Percentiles rank a stretch among this genome's conserved stretches.
These are phyloP conservation scores for Fusarium sp. DNA, from an alignment of 2,329 filamentous ascomycete genomes.

Conservation along the genomic window DNA sequence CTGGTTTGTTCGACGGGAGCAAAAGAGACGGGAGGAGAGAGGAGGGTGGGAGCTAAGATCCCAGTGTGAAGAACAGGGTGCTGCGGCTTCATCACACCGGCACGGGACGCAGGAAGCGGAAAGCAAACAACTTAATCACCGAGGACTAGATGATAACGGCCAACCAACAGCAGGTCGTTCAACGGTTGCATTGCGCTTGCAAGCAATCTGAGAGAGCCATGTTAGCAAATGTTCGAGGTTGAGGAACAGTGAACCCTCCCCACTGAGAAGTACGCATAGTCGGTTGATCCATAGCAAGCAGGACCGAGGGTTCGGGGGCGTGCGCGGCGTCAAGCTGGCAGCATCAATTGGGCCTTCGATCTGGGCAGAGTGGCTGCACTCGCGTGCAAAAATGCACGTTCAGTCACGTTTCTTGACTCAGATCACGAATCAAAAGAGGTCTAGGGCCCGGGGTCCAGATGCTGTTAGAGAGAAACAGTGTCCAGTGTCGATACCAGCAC, in stretches of 20 bases:
- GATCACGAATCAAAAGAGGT: slow-evolving; percentile 34
- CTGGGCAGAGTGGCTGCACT: slow-evolving; percentile 30
- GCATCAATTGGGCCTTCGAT: slow-evolving; percentile 24
- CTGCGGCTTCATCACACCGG: slow-evolving; percentile 43
- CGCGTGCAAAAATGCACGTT: slow-evolving; percentile 40
- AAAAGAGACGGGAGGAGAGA: slow-evolving; percentile 27
- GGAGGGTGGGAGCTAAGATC: slow-evolving; percentile 38
- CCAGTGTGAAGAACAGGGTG: slow-evolving; percentile 25
- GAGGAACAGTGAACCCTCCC: slow-evolving; percentile 7
- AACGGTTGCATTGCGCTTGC: slow-evolving; percentile 4
- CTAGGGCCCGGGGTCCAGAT: slow-evolving; percentile 19
- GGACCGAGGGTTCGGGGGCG: slow-evolving; percentile 7
- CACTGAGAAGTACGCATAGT: slow-evolving; percentile 18
- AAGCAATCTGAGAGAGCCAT: slow-evolving; percentile 1
- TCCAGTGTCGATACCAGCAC: slow-evolving; percentile 20
- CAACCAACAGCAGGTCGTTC: slow-evolving; percentile 23
- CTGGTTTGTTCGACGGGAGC: slow-evolving; percentile 29
- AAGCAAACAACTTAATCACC: slow-evolving; percentile 25
- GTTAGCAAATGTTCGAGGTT: slow-evolving; percentile 17
- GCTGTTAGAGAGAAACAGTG: slow-evolving; percentile 12
- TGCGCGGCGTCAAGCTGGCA: slow-evolving; percentile 34
- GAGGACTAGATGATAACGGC: slow-evolving; percentile 9
- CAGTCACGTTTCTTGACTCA: slow-evolving; percentile 40
- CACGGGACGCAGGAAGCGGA: slow-evolving; percentile 39
- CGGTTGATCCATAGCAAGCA: slow-evolving; percentile 2